Percentiles rank a stretch among this genome's conserved stretches.
phyloP scores from a whole-genome alignment of 805 yeast species.

The Lipomyces mesembrius region DNA sequence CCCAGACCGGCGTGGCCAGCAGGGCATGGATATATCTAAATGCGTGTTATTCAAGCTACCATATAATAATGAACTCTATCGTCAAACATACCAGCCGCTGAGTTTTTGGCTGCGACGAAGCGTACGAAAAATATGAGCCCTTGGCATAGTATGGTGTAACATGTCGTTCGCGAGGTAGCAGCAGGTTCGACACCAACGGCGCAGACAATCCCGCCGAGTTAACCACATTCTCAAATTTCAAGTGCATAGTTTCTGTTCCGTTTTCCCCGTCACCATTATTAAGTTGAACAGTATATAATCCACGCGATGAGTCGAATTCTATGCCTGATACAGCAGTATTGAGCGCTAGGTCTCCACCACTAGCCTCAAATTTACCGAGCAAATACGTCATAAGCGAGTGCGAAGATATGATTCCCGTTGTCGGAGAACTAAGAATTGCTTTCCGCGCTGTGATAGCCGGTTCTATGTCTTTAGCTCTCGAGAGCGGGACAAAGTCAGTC shows the following conservation, averaged over 20 bases:
- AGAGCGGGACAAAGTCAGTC: conserved; percentile 57
- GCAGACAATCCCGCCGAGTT: conserved; percentile 85
- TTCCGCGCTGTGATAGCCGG: conserved; percentile 68
- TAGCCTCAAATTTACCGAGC: conserved; percentile 57
- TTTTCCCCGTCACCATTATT: conserved; percentile 39
- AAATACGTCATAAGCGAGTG: conserved; percentile 72
- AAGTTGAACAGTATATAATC: conserved; percentile 39
- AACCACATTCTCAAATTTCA: conserved; percentile 62
- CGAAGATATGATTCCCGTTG: conserved; percentile 84
- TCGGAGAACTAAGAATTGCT: conserved; percentile 72
- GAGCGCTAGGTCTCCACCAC: conserved; percentile 67
- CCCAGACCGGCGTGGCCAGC: conserved; percentile 77
- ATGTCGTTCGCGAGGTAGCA: conserved; percentile 67
- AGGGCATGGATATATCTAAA: conserved; percentile 73
- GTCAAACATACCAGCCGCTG: conserved; percentile 48
- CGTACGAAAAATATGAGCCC: conserved; percentile 77
- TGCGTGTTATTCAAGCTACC: neutral
- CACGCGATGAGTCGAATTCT: conserved; percentile 29
- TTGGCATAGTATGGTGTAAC: conserved; percentile 71
- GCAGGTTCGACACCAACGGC: conserved; percentile 67
- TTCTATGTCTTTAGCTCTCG: conserved; percentile 55
- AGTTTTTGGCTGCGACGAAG: conserved; percentile 55
- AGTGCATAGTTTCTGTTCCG: conserved; percentile 46
- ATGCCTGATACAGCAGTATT: conserved; percentile 61
- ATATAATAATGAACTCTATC: neutral